phyloP scores from a whole-genome alignment of 1,139 yeast species.

The Candida buenavistaensis region DNA sequence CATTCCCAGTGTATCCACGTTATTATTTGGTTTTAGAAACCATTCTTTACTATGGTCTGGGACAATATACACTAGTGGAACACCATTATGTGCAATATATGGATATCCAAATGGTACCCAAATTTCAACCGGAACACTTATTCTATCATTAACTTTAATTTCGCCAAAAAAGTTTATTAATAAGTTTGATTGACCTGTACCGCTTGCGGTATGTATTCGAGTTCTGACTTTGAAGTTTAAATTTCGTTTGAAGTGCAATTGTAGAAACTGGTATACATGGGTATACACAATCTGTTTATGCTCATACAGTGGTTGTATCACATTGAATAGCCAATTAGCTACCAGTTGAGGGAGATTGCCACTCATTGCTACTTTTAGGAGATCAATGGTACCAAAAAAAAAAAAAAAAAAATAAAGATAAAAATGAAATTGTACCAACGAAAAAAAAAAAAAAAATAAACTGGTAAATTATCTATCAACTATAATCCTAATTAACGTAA shows the following conservation, averaged over 20 bases:
- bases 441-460: conserved; percentile 8
- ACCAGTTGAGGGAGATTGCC: conserved; percentile 34
- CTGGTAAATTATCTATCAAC: too few species aligned
- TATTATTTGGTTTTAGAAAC: conserved; percentile 57
- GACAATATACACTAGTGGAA: conserved; percentile 64
- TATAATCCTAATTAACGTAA: too few species aligned
- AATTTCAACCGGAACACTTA: conserved; percentile 60
- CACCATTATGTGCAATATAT: conserved; percentile 28
- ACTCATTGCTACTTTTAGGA: not conserved
- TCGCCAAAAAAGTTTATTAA: conserved; percentile 67
- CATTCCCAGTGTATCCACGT: conserved; percentile 72
- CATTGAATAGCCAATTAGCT: conserved; percentile 45
- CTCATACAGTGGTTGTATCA: conserved; percentile 51
- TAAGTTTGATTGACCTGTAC: conserved; percentile 57
- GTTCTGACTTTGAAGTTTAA: conserved; percentile 63
- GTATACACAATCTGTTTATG: conserved; percentile 54
- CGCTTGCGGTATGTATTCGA: conserved; percentile 58
- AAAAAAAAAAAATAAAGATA: not conserved
- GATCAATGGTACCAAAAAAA: not conserved
- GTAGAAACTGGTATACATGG: conserved; percentile 60
- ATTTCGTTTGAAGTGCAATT: conserved; percentile 38
- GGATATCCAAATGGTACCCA: conserved; percentile 84
- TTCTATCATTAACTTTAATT: conserved; percentile 32
- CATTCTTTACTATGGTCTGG: conserved; percentile 45
- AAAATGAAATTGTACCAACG: conserved; percentile 1